Percentiles rank a stretch among this genome's conserved stretches.
Evolutionary conservation across 331 rosid species (phyloP).

Genomic region (Dryas integrifolia): DNA sequence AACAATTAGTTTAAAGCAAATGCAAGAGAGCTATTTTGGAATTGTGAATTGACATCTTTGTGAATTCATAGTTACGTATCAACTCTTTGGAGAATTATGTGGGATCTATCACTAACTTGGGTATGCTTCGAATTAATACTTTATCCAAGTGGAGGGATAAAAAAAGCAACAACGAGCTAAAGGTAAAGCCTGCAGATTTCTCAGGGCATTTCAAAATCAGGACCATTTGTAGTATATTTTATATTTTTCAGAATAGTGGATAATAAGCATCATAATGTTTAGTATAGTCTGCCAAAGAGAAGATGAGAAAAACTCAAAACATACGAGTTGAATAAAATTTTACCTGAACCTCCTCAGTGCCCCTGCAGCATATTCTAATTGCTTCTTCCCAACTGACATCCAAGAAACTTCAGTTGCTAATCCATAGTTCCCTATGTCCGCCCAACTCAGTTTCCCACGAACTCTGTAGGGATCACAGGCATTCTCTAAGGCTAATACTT

Average conservation of each 20-base stretch:
- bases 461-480: constrained; percentile 65
- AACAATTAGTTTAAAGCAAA: neutral
- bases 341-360: constrained; percentile 71
- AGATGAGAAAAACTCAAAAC: neutral
- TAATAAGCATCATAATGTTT: neutral
- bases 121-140: neutral
- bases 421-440: constrained; percentile 61
- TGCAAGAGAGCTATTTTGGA: neutral
- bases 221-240: neutral
- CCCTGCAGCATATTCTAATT: constrained; percentile 74
- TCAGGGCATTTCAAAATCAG: neutral
- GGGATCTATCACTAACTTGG: neutral
- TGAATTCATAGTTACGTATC: neutral
- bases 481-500: constrained; percentile 53
- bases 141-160: neutral
- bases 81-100: neutral
- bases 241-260: neutral
- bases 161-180: neutral
- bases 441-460: constrained; percentile 68
- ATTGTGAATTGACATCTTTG: neutral
- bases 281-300: neutral
- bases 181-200: neutral
- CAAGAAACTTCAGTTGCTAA: constrained; percentile 73
- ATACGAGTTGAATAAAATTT: neutral
- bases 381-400: constrained; percentile 86